Conservation (phyloP, 2,329 filamentous ascomycete species). For the Pseudogymnoascus sp. region DNA sequence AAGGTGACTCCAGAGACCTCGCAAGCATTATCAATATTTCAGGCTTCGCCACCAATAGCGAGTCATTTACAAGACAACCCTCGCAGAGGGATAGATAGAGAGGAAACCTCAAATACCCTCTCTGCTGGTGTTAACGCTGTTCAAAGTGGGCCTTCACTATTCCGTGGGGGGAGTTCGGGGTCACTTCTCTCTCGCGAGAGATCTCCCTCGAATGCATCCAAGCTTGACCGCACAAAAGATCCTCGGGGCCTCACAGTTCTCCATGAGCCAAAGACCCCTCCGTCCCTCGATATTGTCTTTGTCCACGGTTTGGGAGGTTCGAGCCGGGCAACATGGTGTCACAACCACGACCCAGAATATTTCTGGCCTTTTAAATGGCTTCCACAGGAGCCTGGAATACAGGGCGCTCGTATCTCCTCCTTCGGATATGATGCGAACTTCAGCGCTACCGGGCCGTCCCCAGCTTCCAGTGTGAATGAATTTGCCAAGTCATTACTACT, state of each 20-base stretch:
- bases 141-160: too few relatives aligned
- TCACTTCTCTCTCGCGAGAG: too few relatives aligned
- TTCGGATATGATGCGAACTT: conserved; percentile 30
- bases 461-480: conserved; percentile 19
- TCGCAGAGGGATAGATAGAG: too few relatives aligned
- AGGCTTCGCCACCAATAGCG: too few relatives aligned
- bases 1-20: too few relatives aligned
- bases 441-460: not conserved
- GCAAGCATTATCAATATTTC: too few relatives aligned
- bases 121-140: too few relatives aligned
- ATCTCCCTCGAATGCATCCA: not conserved
- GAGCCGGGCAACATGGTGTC: conserved; percentile 32
- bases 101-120: too few relatives aligned
- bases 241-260: conserved; percentile 19
- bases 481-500: conserved; percentile 27
- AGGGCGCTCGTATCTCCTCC: conserved; percentile 27
- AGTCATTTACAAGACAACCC: too few relatives aligned
- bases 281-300: conserved; percentile 30
- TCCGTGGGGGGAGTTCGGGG: too few relatives aligned
- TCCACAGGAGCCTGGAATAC: conserved; percentile 27
- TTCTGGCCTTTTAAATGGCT: conserved; percentile 35
- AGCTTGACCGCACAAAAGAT: conserved; percentile 8
- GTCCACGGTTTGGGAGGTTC: conserved; percentile 36
- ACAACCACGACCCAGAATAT: conserved; percentile 20
- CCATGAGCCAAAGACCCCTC: conserved; percentile 12